Base-by-base conservation (phyloP, 2,329 filamentous ascomycete genomes). In the Hysterium pulicare region DNA sequence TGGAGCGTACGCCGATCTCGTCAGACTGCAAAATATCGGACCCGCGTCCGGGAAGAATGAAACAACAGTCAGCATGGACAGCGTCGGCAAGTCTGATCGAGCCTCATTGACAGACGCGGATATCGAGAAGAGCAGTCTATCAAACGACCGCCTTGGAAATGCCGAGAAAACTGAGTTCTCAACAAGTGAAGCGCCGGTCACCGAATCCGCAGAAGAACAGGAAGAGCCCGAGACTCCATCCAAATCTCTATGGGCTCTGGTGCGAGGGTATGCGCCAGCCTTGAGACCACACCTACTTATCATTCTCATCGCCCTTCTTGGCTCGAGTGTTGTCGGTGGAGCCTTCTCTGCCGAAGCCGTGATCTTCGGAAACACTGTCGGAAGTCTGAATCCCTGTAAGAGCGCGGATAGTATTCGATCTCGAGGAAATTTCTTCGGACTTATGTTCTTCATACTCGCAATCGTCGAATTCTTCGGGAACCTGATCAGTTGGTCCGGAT, bases 381-480 rank as follows among this genome's bases (percentile, higher is more conserved):
- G 76, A n/a, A 72, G 64, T 30, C 64, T 84, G 28, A 79, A 72
- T 44, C 72, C 75, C 1, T 83, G 78, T 60, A 70, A 76, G 30
- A 63, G 68, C 9, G 59, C 70, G 2, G 62, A 66, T 4, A 69
- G 66, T 9, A 80, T 83, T 34, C 66, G 70, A 4, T 71, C 67
- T 9, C 58, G 63, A 20, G 79, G 78, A 5, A 62, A 71, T 26
- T 73, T 83, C 49, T 81, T 76, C 28, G 76, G 76, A 0, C 68
- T 79, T 3, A 70, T 83, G 57, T 78, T 81, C 61, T 82, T 83
- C 55, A 72, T 82, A 50, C 69, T 84, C 3, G 80, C 77, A 2
- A 70, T 76, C 26, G 70, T 82, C 17, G 79, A 81, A 46, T 75
- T 83, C 54, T 70, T 81, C 19, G 79, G 78, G 50, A 84, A 87